These are phyloP conservation scores for Orbilia oligospora DNA, from an alignment of 2,329 filamentous ascomycete species.

Conservation along the genomic window DNA sequence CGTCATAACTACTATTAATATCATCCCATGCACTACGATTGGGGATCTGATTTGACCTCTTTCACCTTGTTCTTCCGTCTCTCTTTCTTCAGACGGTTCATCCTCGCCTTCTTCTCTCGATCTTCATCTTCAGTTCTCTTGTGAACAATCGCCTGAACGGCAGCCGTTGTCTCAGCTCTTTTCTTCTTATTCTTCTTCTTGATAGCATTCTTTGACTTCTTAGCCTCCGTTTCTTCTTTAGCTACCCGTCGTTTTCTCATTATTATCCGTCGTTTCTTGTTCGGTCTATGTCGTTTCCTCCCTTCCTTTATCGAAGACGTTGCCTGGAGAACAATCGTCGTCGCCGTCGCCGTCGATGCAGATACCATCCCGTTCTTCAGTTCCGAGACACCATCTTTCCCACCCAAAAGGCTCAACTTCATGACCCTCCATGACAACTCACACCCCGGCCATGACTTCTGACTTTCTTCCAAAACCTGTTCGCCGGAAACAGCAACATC, in stretches of 20 bases:
- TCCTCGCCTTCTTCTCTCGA: slow-evolving; percentile 50
- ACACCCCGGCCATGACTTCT: slow-evolving; percentile 41
- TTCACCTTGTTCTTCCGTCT: slow-evolving; percentile 42
- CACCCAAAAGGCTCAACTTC: slow-evolving; percentile 23
- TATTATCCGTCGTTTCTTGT: slow-evolving; percentile 48
- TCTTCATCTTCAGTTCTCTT: slow-evolving; percentile 55
- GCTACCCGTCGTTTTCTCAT: slow-evolving; percentile 25
- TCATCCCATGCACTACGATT: too few relatives aligned
- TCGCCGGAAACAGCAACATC: slow-evolving; percentile 49
- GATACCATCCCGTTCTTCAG: not conserved
- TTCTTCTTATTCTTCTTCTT: slow-evolving; percentile 54
- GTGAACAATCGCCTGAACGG: slow-evolving; percentile 37
- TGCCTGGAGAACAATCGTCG: slow-evolving; percentile 17
- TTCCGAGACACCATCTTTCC: not conserved
- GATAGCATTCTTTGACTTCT: slow-evolving; percentile 36
- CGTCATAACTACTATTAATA: too few relatives aligned
- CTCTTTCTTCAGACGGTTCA: slow-evolving; percentile 54
- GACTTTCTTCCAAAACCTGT: slow-evolving; percentile 34
- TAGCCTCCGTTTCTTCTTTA: slow-evolving; percentile 24
- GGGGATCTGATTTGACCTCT: slow-evolving; percentile 2
- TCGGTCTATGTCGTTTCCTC: slow-evolving; percentile 39
- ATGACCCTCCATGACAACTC: slow-evolving; percentile 51
- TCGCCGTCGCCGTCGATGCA: not conserved
- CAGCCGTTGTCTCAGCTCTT: slow-evolving; percentile 17
- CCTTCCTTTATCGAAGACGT: not conserved